A percentile compares a stretch with the other conserved stretches of the same genome.
phyloP scores from a whole-genome alignment of 2,329 filamentous ascomycete species.

The Arthrobotrys entomopaga region DNA sequence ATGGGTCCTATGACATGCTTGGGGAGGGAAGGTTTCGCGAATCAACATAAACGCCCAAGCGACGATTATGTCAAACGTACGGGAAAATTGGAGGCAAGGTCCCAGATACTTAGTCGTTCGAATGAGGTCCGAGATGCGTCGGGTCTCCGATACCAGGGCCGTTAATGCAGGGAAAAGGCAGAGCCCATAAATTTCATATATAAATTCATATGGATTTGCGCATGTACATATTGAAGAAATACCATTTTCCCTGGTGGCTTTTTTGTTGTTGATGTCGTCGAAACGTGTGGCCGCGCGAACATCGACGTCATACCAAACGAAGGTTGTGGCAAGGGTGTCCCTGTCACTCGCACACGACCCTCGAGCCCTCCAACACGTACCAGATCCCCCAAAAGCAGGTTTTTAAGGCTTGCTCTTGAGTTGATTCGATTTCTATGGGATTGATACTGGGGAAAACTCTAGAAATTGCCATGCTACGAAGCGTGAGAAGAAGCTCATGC shows the following conservation, averaged over 20 bases:
- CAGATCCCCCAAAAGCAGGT: conserved; percentile 19
- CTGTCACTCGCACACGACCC: not conserved
- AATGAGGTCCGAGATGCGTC: not conserved
- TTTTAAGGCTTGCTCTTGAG: not conserved
- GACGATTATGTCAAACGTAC: conserved; percentile 30
- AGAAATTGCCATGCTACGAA: too few species aligned
- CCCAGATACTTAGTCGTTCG: conserved; percentile 13
- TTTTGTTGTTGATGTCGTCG: not conserved
- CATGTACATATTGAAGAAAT: not conserved
- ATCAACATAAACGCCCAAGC: not conserved
- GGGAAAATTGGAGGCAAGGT: conserved; percentile 28
- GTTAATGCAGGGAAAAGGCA: conserved; percentile 33
- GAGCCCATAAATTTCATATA: conserved; percentile 20
- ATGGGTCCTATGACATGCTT: conserved; percentile 30
- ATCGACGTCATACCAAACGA: conserved; percentile 30
- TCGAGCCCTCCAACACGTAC: too few species aligned
- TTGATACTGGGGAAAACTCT: too few species aligned
- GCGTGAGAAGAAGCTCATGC: too few species aligned
- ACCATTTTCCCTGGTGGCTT: conserved; percentile 12
- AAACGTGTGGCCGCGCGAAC: conserved; percentile 1
- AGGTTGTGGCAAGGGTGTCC: not conserved
- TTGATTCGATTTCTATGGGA: too few species aligned
- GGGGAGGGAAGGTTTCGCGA: not conserved
- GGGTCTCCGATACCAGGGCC: conserved; percentile 15
- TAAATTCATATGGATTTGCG: too few species aligned